phyloP scores from a whole-genome alignment of 108 stramenopile species.

The Schizochytrium sp. region DNA sequence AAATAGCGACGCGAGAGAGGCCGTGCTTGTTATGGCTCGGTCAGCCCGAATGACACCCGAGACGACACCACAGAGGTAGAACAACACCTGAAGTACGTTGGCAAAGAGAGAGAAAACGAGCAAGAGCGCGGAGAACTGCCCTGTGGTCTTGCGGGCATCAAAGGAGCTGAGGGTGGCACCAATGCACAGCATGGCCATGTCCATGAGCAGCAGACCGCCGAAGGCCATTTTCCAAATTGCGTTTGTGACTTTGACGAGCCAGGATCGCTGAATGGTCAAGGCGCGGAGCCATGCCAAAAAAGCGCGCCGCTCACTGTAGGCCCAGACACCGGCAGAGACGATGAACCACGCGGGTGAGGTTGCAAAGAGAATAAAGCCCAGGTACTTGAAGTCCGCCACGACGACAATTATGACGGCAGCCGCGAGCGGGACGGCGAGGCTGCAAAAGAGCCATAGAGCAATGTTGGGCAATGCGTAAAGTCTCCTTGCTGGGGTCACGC shows the following conservation, averaged over 20 bases:
- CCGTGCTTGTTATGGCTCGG: background rate
- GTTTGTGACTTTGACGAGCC: background rate
- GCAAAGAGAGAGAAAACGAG: background rate
- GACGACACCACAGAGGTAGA: background rate
- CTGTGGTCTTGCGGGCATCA: background rate
- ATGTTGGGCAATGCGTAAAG: background rate
- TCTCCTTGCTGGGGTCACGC: background rate
- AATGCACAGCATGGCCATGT: background rate
- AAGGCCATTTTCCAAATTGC: background rate
- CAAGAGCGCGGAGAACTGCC: background rate
- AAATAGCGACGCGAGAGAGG: background rate
- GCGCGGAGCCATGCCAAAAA: background rate
- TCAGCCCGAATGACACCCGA: background rate
- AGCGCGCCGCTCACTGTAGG: background rate
- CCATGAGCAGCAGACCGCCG: background rate
- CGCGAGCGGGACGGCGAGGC: background rate
- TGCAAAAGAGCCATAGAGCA: background rate
- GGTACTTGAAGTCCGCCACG: no score
- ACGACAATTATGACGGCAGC: no score
- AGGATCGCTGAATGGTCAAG: background rate
- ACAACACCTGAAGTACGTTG: background rate
- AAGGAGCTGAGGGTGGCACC: background rate
- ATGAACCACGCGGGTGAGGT: no score
- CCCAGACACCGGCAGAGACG: background rate
- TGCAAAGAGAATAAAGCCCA: no score